phyloP scores from a whole-genome alignment of 768 basidiomycete genomes.

The Boletus reticulatus region DNA sequence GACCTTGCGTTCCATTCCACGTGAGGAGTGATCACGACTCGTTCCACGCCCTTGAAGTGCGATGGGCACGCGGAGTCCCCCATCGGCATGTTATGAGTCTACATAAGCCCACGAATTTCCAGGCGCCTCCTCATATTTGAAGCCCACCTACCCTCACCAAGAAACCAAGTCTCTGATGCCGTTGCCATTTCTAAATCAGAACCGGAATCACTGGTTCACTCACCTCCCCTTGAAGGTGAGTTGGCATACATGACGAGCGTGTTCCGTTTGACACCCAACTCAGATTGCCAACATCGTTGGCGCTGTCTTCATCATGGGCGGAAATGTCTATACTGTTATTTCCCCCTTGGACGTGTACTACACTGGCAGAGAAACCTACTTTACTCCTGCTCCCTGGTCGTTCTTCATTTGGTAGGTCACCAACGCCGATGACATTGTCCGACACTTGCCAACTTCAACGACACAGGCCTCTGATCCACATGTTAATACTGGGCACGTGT shows the following conservation, averaged over 20 bases:
- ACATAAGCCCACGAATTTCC: conserved; percentile 23
- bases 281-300: conserved; percentile 55
- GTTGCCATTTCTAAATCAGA: conserved; percentile 17
- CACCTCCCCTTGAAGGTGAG: conserved; percentile 54
- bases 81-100: conserved; percentile 15
- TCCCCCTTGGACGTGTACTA: conserved; percentile 49
- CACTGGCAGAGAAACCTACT: conserved; percentile 57
- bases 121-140: conserved; percentile 11
- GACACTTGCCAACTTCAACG: background rate
- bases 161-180: conserved; percentile 19
- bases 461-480: conserved; percentile 57
- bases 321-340: conserved; percentile 60
- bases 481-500: conserved; percentile 63
- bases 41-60: conserved; percentile 26
- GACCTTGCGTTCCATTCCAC: conserved; percentile 14
- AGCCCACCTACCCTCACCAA: conserved; percentile 11
- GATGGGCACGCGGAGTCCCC: conserved; percentile 20
- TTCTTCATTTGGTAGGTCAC: conserved; percentile 56
- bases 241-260: background rate
- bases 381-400: conserved; percentile 63
- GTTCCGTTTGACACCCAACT: conserved; percentile 3
- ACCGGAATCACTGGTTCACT: conserved; percentile 41
- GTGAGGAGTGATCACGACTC: conserved; percentile 11
- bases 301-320: conserved; percentile 55
- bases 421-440: background rate